Percentiles rank a stretch among this genome's conserved stretches.
These are phyloP conservation scores for Trichoderma atroviride DNA, from an alignment of 2,329 filamentous ascomycete genomes.

Conservation along the genomic window DNA sequence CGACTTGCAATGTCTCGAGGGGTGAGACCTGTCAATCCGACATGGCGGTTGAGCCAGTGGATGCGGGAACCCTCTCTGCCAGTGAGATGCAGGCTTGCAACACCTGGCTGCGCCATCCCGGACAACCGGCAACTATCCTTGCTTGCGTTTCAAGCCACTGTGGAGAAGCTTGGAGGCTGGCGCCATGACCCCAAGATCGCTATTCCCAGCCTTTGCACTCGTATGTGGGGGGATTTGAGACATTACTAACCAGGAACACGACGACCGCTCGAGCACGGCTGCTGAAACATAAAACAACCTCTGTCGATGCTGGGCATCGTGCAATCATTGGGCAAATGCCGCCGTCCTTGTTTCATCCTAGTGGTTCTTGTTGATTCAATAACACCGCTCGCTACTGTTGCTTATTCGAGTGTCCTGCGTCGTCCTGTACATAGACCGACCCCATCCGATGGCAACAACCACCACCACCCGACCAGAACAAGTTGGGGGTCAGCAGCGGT, in stretches of 20 bases:
- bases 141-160: conserved; percentile 24
- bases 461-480: background rate
- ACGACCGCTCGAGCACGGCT: background rate
- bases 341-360: background rate
- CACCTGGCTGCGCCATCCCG: conserved; percentile 22
- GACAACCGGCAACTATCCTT: conserved; percentile 14
- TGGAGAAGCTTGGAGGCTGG: conserved; percentile 16
- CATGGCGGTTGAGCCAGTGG: conserved; percentile 16
- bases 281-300: background rate
- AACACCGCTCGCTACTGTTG: background rate
- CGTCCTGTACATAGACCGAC: background rate
- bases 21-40: conserved; percentile 24
- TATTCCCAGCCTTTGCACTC: background rate
- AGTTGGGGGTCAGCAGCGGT: background rate
- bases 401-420: background rate
- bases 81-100: conserved; percentile 19
- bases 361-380: background rate
- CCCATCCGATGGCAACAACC: background rate
- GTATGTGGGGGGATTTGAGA: conserved; percentile 5
- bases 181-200: conserved; percentile 25
- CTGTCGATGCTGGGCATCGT: background rate
- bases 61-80: conserved; percentile 11
- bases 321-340: background rate
- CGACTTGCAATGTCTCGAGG: background rate
- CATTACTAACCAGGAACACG: background rate